Base-by-base conservation (phyloP, 805 yeast species). In the Metschnikowia peoriensis region DNA sequence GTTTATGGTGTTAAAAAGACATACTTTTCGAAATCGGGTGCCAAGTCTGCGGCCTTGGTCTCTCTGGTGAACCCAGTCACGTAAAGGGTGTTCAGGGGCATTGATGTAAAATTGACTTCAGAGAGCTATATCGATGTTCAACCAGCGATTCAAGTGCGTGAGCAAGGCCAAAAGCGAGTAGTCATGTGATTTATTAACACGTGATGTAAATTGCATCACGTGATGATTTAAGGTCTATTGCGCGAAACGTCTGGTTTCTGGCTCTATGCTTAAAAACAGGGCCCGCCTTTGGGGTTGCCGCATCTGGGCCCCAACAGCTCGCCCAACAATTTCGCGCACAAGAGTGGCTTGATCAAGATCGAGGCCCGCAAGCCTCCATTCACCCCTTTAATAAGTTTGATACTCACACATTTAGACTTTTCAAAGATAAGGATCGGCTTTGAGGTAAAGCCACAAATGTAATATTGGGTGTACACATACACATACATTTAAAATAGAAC, bases 21-120 rank as follows among this genome's bases (percentile, higher is more conserved):
- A 66, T 76, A 83, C 83, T 72, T 73, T 66, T 83, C 87, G 60
- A 84, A 82, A 43, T 77, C 79, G 16, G 81, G 79, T 22, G 87
- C 86, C 58, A 84, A 70, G 49, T 78, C 82, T 47, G 77, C 77
- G 14, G 87, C 87, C 61, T 75, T 74, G 49, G 80, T 70, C 28
- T 78, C 84, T 50, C 72, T 77, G 44, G 71, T 64, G 65, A 84
- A 82, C 72, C 86, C 84, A 32, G 84, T 78, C 47, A 81, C 83
- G 63, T 81, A 81, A 55, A 81, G 69, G 10, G 84, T 79, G 65
- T 69, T 72, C 62, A 68, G 71, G 10, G 78, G 78, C 79, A 74
- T 75, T 44, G 43, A 40, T 15, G 4, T 8, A 6, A 10, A 22
- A 32, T 35, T 27, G 41, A 12, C 34, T 9, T 38, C 16, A 2